Evolutionary conservation across 2,329 filamentous ascomycete genomes (phyloP).

Genomic region (Colletotrichum endophyticum): DNA sequence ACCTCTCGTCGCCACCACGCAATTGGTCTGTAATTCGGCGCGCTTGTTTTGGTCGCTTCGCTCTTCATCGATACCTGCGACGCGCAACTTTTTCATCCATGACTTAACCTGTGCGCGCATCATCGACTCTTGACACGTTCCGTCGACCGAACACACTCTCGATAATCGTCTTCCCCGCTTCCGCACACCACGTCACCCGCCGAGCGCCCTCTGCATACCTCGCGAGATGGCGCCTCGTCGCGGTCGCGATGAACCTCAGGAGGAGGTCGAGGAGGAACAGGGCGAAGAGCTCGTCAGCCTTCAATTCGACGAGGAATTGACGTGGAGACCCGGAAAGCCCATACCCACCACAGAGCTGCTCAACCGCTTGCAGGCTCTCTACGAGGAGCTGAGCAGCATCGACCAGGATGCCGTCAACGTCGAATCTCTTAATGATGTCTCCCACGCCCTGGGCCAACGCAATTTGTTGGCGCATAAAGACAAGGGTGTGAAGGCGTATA

Average conservation of each 20-base stretch:
- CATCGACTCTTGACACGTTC: constrained; percentile 13
- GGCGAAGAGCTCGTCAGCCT: constrained; percentile 50
- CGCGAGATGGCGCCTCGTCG: constrained; percentile 19
- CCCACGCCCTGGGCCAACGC: constrained; percentile 81
- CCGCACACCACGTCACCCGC: constrained; percentile 11
- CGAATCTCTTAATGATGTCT: constrained; percentile 82
- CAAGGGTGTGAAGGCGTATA: constrained; percentile 87
- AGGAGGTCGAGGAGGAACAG: constrained; percentile 21
- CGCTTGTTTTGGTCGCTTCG: background rate
- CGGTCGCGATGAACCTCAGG: constrained; percentile 18
- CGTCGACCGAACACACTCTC: constrained; percentile 9
- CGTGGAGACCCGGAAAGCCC: constrained; percentile 90
- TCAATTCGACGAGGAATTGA: constrained; percentile 83
- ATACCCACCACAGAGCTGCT: constrained; percentile 85
- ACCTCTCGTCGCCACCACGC: constrained; percentile 10
- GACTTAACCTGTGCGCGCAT: constrained; percentile 11
- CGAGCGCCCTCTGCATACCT: constrained; percentile 5
- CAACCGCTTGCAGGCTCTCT: constrained; percentile 78
- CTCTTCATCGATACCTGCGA: background rate
- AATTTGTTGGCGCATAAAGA: constrained; percentile 92
- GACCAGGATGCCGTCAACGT: constrained; percentile 87
- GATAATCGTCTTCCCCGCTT: constrained; percentile 18
- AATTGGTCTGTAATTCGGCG: background rate
- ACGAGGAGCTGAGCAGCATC: constrained; percentile 81
- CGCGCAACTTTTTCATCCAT: constrained; percentile 4